These are phyloP conservation scores for Coemansia sp. DNA, from an alignment of 192 early-diverging fungal species.

Conservation along the genomic window DNA sequence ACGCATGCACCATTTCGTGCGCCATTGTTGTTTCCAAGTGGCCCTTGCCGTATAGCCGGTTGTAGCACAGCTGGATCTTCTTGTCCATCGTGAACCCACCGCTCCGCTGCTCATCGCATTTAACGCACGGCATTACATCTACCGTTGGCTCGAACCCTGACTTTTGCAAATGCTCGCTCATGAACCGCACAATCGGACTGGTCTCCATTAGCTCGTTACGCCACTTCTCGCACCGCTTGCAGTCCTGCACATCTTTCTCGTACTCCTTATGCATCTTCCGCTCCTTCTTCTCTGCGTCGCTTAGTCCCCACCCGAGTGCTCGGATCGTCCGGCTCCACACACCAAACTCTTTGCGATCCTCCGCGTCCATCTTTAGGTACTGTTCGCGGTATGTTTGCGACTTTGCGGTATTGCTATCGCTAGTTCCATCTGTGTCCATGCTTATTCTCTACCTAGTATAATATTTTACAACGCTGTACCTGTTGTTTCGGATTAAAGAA, in stretches of 20 bases:
- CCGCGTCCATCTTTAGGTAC: conserved; percentile 42
- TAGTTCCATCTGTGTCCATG: background rate
- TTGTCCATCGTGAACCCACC: conserved; percentile 82
- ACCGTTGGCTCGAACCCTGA: conserved; percentile 61
- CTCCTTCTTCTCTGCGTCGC: conserved; percentile 50
- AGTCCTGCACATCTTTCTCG: conserved; percentile 57
- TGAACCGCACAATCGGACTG: conserved; percentile 81
- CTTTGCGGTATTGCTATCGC: conserved; percentile 7
- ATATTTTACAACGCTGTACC: no score
- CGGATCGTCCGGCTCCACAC: background rate
- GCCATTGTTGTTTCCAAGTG: conserved; percentile 91
- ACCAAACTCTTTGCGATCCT: conserved; percentile 51
- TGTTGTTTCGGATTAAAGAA: no score
- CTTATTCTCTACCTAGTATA: background rate
- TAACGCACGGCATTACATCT: conserved; percentile 73
- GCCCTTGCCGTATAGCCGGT: conserved; percentile 72
- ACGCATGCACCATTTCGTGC: conserved; percentile 89
- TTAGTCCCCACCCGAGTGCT: conserved; percentile 56
- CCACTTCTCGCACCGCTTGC: conserved; percentile 71
- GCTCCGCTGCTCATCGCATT: conserved; percentile 78
- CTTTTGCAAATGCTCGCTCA: conserved; percentile 74
- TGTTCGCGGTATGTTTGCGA: conserved; percentile 21
- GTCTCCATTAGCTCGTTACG: conserved; percentile 72
- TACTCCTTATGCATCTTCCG: conserved; percentile 34
- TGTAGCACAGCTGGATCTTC: conserved; percentile 87